Conservation (phyloP, 78 protist genomes). For the Cyanophora paradoxa region DNA sequence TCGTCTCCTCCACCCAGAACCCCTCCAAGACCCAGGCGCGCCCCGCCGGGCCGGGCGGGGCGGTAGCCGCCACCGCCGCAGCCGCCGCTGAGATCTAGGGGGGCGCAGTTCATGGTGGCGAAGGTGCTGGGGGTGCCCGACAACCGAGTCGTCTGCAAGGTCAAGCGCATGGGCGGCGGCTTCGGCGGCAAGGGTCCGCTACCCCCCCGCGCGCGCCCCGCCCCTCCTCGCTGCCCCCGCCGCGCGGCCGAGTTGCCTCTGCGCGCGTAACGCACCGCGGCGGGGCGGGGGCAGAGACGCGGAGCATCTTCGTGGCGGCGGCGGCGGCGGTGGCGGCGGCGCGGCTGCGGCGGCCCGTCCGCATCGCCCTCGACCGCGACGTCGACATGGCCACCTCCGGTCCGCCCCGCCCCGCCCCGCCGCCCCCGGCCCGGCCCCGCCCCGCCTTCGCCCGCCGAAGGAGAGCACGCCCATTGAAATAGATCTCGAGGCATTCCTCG, state of each 20-base stretch:
- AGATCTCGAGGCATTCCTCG: too few species aligned
- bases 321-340: conserved; percentile 92
- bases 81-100: too few species aligned
- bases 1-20: conserved; percentile 69
- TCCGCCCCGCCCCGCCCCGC: background rate
- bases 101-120: too few species aligned
- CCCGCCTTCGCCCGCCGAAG: too few species aligned
- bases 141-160: conserved; percentile 38
- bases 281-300: too few species aligned
- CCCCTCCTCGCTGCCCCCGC: conserved; percentile 60
- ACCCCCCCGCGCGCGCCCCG: too few species aligned
- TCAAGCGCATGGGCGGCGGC: conserved; percentile 93
- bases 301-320: conserved; percentile 86
- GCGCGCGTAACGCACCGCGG: too few species aligned
- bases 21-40: conserved; percentile 54
- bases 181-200: conserved; percentile 96
- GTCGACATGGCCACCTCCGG: conserved; percentile 77
- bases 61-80: background rate
- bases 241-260: too few species aligned
- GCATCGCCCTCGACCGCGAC: conserved; percentile 59
- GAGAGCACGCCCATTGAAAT: too few species aligned
- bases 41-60: background rate
- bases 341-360: conserved; percentile 49
- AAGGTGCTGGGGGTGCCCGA: conserved; percentile 65
- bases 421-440: too few species aligned